Evolutionary conservation across 2,329 filamentous ascomycete genomes (phyloP), one percentile per base, ranked within the genome.

Genomic region (Diaporthe humulicola): DNA sequence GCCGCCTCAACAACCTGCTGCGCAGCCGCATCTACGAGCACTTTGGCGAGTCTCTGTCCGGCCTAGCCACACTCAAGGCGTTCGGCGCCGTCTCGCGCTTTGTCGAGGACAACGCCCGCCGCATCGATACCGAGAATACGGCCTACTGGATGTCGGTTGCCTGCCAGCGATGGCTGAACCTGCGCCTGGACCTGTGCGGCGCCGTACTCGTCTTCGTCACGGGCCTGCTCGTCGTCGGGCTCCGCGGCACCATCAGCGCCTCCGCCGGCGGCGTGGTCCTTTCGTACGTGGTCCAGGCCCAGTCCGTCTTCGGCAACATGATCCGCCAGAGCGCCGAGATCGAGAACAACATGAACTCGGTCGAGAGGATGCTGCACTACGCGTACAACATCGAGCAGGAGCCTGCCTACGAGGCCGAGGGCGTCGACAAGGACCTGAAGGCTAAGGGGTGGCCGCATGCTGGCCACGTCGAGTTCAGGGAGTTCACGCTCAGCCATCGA

Each of bases 281-380:
- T 6, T 92, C 90, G 2, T 93, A 93, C 80, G 91, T 93, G 77
- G 85, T 94, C 33, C 87, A 88, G 9, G 91, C 93, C 77, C 92
- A 93, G 80, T 91, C 91, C 8, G 91, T 93, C 6, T 72, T 72
- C 17, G 70, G 70, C 33, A 72, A 72, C 33, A 72, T 72, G 70
- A 72, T 72, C 42, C 88, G 92, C 15, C 91, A 94, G 79, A 85
- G 93, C 10, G 91, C 91, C 6, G 91, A 93, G 79, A 90, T 93
- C 9, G 91, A 93, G 79, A 93, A 93, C 81, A 89, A 91, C 79
- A 93, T 94, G 92, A 93, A 93, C 81, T 87, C 91, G 15, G 92
- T 90, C 0, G 92, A 93, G 80, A 88, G 92, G 48, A 84, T 94
- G 30, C 88, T 93, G 80, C 90, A 92, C 81, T 93, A 94, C 80